Percentiles rank a stretch among this genome's conserved stretches.
These are phyloP conservation scores for Dendrostoma leiphaemia DNA, from an alignment of 2,329 filamentous ascomycete species.

Conservation along the genomic window DNA sequence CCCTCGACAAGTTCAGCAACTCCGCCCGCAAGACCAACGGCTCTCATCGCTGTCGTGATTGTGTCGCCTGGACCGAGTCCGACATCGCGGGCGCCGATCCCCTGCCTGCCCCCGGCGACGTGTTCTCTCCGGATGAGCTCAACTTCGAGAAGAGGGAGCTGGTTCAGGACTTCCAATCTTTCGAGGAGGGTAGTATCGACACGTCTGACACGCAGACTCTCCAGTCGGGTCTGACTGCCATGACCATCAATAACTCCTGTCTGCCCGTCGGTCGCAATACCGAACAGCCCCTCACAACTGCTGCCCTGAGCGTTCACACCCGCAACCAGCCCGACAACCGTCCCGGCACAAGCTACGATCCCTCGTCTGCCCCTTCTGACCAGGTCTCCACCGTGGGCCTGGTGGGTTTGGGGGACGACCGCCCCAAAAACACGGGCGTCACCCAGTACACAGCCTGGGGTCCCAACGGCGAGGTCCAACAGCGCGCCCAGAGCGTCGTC, in stretches of 20 bases:
- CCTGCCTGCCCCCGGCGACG: slow-evolving; percentile 9
- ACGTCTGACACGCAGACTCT: neutral
- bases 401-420: neutral
- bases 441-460: slow-evolving; percentile 23
- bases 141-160: too few species aligned
- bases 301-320: neutral
- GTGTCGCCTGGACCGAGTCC: slow-evolving; percentile 9
- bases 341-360: slow-evolving; percentile 1
- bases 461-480: slow-evolving; percentile 21
- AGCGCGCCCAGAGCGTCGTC: neutral
- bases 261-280: neutral
- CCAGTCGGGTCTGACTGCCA: neutral
- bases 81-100: slow-evolving; percentile 1
- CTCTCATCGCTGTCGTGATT: slow-evolving; percentile 12
- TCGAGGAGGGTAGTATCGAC: neutral
- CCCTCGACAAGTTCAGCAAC: slow-evolving; percentile 8
- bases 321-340: neutral
- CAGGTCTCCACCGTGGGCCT: neutral
- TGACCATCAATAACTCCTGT: neutral
- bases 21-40: neutral
- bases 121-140: neutral
- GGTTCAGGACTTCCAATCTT: too few species aligned
- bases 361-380: slow-evolving; percentile 8
- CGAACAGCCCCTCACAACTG: neutral
- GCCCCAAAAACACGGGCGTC: neutral